Conservation (phyloP, 768 basidiomycete genomes). For the Termitomyces sp. region DNA sequence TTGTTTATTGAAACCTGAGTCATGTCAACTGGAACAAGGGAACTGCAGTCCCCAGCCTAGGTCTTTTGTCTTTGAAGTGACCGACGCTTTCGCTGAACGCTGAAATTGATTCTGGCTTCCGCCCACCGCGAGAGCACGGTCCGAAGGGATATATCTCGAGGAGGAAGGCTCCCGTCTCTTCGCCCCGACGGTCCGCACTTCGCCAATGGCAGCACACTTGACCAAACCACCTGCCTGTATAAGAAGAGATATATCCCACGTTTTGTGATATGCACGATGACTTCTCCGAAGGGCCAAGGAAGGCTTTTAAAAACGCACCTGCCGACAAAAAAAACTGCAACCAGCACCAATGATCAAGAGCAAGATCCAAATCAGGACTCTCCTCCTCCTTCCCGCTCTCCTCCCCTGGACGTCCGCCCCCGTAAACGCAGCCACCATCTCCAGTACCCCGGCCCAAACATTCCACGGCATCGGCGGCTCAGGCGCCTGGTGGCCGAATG, state of each 20-base stretch:
- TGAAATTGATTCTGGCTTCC: neutral
- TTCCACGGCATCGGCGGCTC: slow-evolving; percentile 37
- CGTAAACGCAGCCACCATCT: slow-evolving; percentile 19
- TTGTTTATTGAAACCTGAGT: neutral
- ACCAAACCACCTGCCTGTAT: slow-evolving; percentile 8
- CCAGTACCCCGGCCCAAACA: slow-evolving; percentile 26
- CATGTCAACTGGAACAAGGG: neutral
- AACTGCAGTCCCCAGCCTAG: no score
- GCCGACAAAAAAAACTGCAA: neutral
- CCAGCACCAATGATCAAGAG: slow-evolving; percentile 2
- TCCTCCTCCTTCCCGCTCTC: neutral
- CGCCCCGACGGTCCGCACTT: slow-evolving; percentile 8
- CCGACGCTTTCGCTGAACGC: no score
- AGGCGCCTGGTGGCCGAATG: slow-evolving; percentile 43
- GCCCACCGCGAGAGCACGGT: neutral
- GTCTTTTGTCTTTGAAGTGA: neutral
- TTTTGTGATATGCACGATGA: neutral
- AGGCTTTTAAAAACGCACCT: neutral
- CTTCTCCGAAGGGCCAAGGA: neutral
- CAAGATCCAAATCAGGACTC: neutral
- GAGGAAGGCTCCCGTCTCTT: neutral
- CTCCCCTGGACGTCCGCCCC: neutral
- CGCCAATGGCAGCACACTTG: slow-evolving; percentile 7
- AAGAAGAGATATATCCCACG: slow-evolving; percentile 1
- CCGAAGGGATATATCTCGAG: neutral